A percentile compares a stretch with the other conserved stretches of the same genome.
Evolutionary conservation across 352 stramenopile genomes (phyloP).

Genomic region (Pythium angustatum): DNA sequence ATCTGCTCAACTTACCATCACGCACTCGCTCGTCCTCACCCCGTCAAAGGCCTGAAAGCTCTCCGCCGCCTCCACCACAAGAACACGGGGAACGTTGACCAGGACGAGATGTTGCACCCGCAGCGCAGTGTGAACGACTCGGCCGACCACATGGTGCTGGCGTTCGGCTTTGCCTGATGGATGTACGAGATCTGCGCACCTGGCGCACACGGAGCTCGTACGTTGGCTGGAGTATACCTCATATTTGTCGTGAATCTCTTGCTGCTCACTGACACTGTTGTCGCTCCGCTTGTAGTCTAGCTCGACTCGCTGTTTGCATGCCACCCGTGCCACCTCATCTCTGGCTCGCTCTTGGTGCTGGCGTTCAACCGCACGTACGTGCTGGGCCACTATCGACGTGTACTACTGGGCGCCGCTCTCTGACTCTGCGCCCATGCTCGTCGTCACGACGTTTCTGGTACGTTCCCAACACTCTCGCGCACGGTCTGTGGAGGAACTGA

Average conservation of each 20-base stretch:
- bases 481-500: too few species aligned
- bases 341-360: slow-evolving; percentile 47
- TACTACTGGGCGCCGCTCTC: slow-evolving; percentile 82
- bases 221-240: slow-evolving; percentile 7
- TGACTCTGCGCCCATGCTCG: slow-evolving; percentile 76
- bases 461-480: slow-evolving; percentile 14
- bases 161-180: slow-evolving; percentile 68
- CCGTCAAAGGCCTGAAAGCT: slow-evolving; percentile 82
- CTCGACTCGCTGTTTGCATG: slow-evolving; percentile 71
- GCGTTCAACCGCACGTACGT: slow-evolving; percentile 41
- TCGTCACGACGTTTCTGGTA: slow-evolving; percentile 82
- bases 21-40: slow-evolving; percentile 81
- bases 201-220: slow-evolving; percentile 81
- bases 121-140: slow-evolving; percentile 61
- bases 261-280: background rate
- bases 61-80: slow-evolving; percentile 86
- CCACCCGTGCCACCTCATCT: slow-evolving; percentile 63
- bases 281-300: slow-evolving; percentile 20
- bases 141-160: slow-evolving; percentile 48
- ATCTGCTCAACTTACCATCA: slow-evolving; percentile 80
- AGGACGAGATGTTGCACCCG: slow-evolving; percentile 84
- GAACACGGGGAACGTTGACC: slow-evolving; percentile 87
- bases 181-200: slow-evolving; percentile 69
- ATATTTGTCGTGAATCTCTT: background rate
- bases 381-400: slow-evolving; percentile 49